These are phyloP conservation scores for Casuarina equisetifolia DNA, from an alignment of 306 rosid species.

Conservation along the genomic window DNA sequence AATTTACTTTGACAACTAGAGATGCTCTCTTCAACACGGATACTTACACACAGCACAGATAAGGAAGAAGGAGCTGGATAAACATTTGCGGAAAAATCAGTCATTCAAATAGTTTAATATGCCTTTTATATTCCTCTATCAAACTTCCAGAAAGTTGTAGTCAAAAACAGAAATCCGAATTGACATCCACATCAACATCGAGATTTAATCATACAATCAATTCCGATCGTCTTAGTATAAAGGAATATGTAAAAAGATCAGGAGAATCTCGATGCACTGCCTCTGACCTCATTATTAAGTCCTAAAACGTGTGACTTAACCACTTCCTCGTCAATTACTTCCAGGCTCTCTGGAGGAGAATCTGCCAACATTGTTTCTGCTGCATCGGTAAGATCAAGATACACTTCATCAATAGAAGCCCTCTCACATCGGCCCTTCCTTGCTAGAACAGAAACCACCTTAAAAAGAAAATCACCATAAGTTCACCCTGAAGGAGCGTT, in stretches of 20 bases:
- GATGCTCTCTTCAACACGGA: not conserved
- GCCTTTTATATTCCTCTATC: too few relatives aligned
- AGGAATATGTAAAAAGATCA: not conserved
- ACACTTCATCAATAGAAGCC: constrained; percentile 96
- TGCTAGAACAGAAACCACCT: constrained; percentile 85
- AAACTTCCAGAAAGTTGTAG: not conserved
- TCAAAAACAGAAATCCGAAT: not conserved
- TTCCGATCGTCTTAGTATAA: constrained; percentile 8
- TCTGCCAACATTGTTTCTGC: constrained; percentile 74
- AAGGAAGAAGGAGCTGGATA: not conserved
- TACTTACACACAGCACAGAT: not conserved
- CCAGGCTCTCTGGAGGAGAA: constrained; percentile 64
- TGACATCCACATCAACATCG: not conserved
- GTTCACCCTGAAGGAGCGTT: constrained; percentile 1
- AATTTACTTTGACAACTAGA: constrained; percentile 2
- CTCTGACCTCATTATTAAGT: constrained; percentile 57
- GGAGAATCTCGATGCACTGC: constrained; percentile 22
- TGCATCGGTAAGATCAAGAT: constrained; percentile 88
- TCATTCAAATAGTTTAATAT: not conserved
- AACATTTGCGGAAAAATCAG: not conserved
- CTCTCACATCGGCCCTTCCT: constrained; percentile 90
- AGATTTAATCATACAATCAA: not conserved
- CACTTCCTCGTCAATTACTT: constrained; percentile 58
- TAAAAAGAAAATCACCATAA: constrained; percentile 4
- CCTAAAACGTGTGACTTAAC: constrained; percentile 88